Evolutionary conservation across 768 basidiomycete species (phyloP).

Genomic region (Leucosporidium scottii): DNA sequence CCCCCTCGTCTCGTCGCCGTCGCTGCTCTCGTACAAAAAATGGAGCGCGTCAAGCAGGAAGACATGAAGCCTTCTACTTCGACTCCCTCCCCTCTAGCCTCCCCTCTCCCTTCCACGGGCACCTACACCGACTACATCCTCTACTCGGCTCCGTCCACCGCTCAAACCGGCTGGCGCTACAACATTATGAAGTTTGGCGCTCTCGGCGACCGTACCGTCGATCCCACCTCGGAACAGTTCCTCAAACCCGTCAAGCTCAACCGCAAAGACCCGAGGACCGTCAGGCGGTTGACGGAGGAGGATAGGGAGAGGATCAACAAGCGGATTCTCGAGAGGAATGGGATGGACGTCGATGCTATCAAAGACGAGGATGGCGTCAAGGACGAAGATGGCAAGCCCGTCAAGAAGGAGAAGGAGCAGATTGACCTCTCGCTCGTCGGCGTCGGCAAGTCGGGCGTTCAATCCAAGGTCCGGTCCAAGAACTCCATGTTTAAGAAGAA

Average conservation of each 20-base stretch:
- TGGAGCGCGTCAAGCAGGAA: background rate
- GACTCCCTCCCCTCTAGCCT: constrained; percentile 13
- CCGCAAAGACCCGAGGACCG: constrained; percentile 62
- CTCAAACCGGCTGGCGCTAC: constrained; percentile 80
- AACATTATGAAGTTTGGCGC: constrained; percentile 82
- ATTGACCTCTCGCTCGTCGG: constrained; percentile 26
- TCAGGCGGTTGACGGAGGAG: constrained; percentile 29
- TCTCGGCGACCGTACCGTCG: constrained; percentile 48
- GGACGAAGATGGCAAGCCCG: constrained; percentile 3
- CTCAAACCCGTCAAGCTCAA: constrained; percentile 73
- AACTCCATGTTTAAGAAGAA: constrained; percentile 59
- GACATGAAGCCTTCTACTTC: constrained; percentile 4
- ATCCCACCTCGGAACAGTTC: constrained; percentile 61
- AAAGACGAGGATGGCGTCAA: constrained; percentile 5
- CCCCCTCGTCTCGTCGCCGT: background rate
- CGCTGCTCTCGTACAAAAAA: background rate
- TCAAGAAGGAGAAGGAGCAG: constrained; percentile 15
- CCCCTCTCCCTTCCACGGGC: constrained; percentile 39
- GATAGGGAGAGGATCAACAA: constrained; percentile 23
- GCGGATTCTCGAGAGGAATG: background rate
- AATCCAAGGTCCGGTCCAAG: background rate
- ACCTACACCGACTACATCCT: constrained; percentile 69
- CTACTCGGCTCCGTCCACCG: constrained; percentile 53
- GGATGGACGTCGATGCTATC: constrained; percentile 14
- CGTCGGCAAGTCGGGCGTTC: constrained; percentile 15